Percentiles rank a stretch among this genome's conserved stretches.
These are phyloP conservation scores for Glonium stellatum DNA, from an alignment of 495 filamentous ascomycete species.

Conservation along the genomic window DNA sequence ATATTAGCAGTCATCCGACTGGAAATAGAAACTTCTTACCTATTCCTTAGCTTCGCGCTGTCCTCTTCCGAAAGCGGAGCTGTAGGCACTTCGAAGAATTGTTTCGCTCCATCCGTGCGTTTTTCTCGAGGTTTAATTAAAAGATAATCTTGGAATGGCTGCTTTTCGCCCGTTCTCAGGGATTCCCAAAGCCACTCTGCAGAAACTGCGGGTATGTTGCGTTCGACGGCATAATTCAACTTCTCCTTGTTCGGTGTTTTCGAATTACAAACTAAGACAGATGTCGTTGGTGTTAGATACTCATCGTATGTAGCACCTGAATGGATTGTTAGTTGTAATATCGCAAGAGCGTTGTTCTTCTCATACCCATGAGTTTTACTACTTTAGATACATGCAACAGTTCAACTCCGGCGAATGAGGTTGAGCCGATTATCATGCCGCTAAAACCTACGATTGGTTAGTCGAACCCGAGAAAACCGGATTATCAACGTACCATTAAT, in stretches of 20 bases:
- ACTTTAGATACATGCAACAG: conserved; percentile 73
- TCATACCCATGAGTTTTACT: conserved; percentile 61
- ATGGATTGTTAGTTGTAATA: conserved; percentile 11
- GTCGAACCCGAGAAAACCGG: background rate
- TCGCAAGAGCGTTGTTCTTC: background rate
- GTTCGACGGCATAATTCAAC: conserved; percentile 60
- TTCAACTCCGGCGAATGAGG: conserved; percentile 77
- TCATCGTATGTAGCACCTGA: conserved; percentile 66
- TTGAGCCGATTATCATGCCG: conserved; percentile 64
- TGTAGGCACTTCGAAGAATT: conserved; percentile 18
- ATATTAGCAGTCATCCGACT: too few relatives aligned
- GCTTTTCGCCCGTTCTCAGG: conserved; percentile 50
- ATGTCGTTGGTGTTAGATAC: conserved; percentile 56
- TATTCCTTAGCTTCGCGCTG: conserved; percentile 11
- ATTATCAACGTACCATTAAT: conserved; percentile 46
- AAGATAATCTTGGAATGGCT: conserved; percentile 40
- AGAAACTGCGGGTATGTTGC: conserved; percentile 70
- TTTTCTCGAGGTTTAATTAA: background rate
- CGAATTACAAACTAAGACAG: conserved; percentile 62
- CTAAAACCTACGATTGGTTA: conserved; percentile 47
- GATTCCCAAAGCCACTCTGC: conserved; percentile 79
- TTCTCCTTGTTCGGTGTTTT: conserved; percentile 63
- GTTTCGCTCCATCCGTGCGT: background rate
- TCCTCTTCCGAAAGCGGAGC: conserved; percentile 23
- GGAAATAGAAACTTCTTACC: background rate